Evolutionary conservation across 495 filamentous ascomycete species (phyloP).

Genomic region (Penicillium pancosmium): DNA sequence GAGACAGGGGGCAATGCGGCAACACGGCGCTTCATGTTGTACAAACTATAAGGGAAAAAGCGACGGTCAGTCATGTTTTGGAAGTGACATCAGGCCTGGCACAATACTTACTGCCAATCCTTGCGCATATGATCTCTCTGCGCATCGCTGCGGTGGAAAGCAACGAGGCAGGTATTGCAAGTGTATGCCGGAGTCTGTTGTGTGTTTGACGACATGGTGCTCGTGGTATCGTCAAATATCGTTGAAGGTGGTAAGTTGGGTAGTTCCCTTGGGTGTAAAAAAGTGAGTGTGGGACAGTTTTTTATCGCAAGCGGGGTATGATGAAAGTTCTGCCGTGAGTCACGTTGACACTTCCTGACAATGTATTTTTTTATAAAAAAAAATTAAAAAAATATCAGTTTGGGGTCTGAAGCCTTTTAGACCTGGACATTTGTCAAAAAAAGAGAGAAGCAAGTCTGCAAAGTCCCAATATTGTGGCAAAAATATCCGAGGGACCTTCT

Average conservation of each 20-base stretch:
- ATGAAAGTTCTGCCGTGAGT: conserved; percentile 25
- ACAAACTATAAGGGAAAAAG: conserved; percentile 60
- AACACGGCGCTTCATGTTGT: conserved; percentile 95
- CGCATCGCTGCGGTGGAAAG: conserved; percentile 90
- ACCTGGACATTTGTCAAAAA: neutral
- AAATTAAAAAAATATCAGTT: neutral
- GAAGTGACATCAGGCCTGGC: conserved; percentile 1
- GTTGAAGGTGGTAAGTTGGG: conserved; percentile 10
- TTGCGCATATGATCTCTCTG: conserved; percentile 94
- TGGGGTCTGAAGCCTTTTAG: too few species aligned
- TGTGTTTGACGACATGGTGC: conserved; percentile 25
- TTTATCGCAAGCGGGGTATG: conserved; percentile 33
- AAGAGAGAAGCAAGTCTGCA: neutral
- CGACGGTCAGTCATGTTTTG: conserved; percentile 1
- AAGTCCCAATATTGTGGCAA: neutral
- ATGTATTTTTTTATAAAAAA: neutral
- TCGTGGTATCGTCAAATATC: conserved; percentile 7
- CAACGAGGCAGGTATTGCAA: conserved; percentile 97
- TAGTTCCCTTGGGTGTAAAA: conserved; percentile 13
- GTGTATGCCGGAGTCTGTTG: conserved; percentile 74
- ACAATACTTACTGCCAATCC: conserved; percentile 86
- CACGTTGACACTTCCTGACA: neutral
- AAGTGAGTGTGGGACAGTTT: conserved; percentile 23
- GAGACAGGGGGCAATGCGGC: conserved; percentile 89
- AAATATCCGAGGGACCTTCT: neutral